phyloP scores from a whole-genome alignment of 371 early-diverging fungal species.

The Haplosporangium sp. region DNA sequence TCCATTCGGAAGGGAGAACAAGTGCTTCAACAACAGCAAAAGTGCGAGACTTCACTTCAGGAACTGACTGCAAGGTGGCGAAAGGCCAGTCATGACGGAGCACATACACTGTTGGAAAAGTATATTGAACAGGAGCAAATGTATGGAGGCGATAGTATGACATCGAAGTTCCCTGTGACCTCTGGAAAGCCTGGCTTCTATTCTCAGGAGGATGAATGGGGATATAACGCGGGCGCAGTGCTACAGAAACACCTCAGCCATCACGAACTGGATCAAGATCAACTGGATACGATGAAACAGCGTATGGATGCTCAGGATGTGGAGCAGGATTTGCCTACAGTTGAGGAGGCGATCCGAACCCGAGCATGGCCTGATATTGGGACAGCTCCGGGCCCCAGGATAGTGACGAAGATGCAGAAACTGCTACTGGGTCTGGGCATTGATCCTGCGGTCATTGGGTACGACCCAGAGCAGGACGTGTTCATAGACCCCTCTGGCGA shows the following conservation, averaged over 20 bases:
- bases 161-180: neutral
- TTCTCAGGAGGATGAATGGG: neutral
- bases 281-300: constrained; percentile 22
- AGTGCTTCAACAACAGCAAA: constrained; percentile 28
- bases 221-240: neutral
- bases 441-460: constrained; percentile 30
- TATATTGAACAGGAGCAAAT: constrained; percentile 22
- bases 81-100: constrained; percentile 40
- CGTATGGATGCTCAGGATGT: constrained; percentile 37
- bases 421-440: constrained; percentile 30
- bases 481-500: constrained; percentile 12
- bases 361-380: constrained; percentile 7
- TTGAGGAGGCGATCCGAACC: constrained; percentile 37
- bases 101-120: constrained; percentile 33
- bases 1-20: constrained; percentile 36
- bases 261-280: neutral
- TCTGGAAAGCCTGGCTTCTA: neutral
- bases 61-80: constrained; percentile 47
- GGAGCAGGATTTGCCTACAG: constrained; percentile 42
- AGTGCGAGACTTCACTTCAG: constrained; percentile 19
- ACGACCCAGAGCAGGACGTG: constrained; percentile 34
- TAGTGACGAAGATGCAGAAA: constrained; percentile 35
- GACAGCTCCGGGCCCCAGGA: neutral
- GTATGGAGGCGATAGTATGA: neutral
- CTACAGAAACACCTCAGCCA: neutral